A percentile compares a stretch with the other conserved stretches of the same genome.
These are phyloP conservation scores for Solanum hybrid DNA, from an alignment of 305 asterid genomes.

Conservation along the genomic window DNA sequence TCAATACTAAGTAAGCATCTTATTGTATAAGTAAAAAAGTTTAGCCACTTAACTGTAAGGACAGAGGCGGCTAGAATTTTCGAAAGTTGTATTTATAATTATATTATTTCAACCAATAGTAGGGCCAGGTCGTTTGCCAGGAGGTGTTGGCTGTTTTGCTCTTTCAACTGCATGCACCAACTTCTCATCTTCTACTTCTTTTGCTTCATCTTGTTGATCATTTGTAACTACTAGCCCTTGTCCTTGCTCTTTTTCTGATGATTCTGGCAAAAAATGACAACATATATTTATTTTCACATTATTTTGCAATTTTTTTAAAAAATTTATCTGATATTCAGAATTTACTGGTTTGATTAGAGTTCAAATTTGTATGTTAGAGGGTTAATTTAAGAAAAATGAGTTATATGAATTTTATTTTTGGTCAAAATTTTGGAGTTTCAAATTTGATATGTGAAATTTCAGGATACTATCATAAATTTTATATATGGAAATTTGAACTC, in stretches of 20 bases:
- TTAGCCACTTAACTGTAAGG: not conserved
- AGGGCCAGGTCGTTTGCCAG: not conserved
- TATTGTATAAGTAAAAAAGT: not conserved
- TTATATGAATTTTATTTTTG: too few relatives aligned
- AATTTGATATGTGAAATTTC: not conserved
- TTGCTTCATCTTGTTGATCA: not conserved
- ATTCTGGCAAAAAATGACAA: not conserved
- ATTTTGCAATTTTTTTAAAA: too few relatives aligned
- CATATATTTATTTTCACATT: not conserved
- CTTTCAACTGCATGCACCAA: not conserved
- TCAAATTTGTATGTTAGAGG: not conserved
- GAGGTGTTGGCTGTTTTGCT: not conserved
- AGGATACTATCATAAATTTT: not conserved
- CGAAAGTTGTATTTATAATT: too few relatives aligned
- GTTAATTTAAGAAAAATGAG: not conserved
- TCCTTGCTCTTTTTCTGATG: not conserved
- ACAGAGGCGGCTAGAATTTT: rapidly evolving
- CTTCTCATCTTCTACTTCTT: not conserved
- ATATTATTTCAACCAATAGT: not conserved
- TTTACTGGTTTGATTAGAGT: not conserved
- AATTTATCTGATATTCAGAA: not conserved
- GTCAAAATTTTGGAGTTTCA: not conserved
- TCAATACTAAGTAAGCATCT: not conserved
- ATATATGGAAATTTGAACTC: not conserved
- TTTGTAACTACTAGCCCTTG: not conserved